Conservation (phyloP, 2,329 filamentous ascomycete species). For the Magnaporthiopsis poae region DNA sequence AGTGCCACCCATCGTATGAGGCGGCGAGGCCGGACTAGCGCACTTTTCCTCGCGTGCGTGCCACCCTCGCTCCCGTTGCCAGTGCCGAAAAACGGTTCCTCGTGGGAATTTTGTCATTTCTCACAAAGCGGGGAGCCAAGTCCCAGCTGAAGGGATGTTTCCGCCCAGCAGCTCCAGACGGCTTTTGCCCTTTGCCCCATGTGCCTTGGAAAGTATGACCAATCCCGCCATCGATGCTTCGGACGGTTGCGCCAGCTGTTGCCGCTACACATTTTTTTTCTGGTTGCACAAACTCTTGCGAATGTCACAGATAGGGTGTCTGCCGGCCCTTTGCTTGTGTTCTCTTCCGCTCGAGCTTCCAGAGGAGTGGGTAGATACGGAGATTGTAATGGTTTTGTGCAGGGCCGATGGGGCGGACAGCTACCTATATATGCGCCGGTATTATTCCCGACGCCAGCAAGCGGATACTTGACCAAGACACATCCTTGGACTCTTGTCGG, state of each 20-base stretch:
- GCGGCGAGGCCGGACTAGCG: not conserved
- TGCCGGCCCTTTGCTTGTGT: not conserved
- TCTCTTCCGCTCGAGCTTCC: no score
- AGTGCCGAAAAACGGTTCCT: not conserved
- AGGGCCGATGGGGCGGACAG: no score
- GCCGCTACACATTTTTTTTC: not conserved
- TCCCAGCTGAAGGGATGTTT: not conserved
- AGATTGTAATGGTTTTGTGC: no score
- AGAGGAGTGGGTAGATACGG: no score
- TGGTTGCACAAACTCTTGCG: not conserved
- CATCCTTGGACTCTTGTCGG: not conserved
- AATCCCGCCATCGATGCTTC: not conserved
- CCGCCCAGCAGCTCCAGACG: not conserved
- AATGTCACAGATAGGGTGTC: not conserved
- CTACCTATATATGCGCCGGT: not conserved
- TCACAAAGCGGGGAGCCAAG: not conserved
- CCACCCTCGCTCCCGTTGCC: not conserved
- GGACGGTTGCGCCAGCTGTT: not conserved
- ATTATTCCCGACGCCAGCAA: not conserved
- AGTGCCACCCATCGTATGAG: not conserved
- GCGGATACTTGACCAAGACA: not conserved
- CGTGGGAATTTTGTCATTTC: not conserved
- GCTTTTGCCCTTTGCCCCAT: not conserved
- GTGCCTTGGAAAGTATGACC: not conserved
- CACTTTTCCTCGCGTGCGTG: not conserved